A percentile compares a stretch with the other conserved stretches of the same genome.
Conservation (phyloP, 2,329 filamentous ascomycete species). For the Penicillium janthinellum region DNA sequence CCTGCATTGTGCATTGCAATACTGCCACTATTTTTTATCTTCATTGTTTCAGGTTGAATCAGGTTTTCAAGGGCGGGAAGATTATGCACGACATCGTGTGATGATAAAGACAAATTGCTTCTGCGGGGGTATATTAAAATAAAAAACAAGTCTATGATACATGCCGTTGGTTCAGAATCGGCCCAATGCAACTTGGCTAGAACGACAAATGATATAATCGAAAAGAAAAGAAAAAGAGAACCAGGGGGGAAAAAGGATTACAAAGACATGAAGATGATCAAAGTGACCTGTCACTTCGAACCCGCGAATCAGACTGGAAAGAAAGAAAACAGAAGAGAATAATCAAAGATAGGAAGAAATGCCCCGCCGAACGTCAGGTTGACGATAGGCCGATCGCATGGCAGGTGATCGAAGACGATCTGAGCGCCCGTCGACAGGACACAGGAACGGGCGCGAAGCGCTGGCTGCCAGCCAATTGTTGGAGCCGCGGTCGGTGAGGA, state of each 20-base stretch:
- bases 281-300: constrained; percentile 16
- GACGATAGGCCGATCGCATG: constrained; percentile 7
- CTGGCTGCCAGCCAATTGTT: constrained; percentile 16
- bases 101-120: constrained; percentile 23
- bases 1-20: too few species aligned
- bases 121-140: constrained; percentile 40
- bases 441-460: constrained; percentile 2
- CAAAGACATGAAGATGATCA: constrained; percentile 16
- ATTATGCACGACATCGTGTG: constrained; percentile 28
- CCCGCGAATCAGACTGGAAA: constrained; percentile 14
- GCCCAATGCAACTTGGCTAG: constrained; percentile 23
- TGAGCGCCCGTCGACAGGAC: constrained; percentile 3
- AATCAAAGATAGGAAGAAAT: not conserved
- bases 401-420: constrained; percentile 9
- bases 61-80: not conserved
- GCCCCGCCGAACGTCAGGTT: constrained; percentile 5
- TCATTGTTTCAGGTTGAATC: not conserved
- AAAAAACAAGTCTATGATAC: constrained; percentile 37
- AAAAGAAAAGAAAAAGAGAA: constrained; percentile 16
- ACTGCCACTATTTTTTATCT: not conserved
- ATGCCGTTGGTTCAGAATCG: constrained; percentile 36
- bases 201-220: constrained; percentile 15
- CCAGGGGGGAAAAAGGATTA: constrained; percentile 15
- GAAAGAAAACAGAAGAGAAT: constrained; percentile 9
- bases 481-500: constrained; percentile 6